phyloP scores from a whole-genome alignment of 1,284 basidiomycete genomes.

The Cerrena zonata region DNA sequence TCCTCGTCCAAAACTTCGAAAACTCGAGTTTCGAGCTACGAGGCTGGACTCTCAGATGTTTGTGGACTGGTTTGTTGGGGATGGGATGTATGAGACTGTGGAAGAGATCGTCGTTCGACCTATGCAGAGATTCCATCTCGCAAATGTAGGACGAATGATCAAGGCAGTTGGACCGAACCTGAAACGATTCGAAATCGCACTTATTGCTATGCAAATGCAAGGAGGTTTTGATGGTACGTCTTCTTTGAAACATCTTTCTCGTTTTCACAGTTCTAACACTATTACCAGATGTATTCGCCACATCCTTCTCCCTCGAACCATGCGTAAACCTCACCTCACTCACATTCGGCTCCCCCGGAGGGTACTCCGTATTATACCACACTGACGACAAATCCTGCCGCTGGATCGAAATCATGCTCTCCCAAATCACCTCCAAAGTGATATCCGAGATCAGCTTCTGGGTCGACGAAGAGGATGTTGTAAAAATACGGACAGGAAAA shows the following conservation, averaged over 20 bases:
- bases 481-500: background rate
- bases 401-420: constrained; percentile 2
- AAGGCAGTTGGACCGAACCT: background rate
- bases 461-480: background rate
- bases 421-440: background rate
- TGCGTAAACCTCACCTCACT: background rate
- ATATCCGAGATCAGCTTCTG: constrained; percentile 1
- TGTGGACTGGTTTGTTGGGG: background rate
- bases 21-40: constrained; percentile 1
- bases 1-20: background rate
- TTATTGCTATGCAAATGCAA: background rate
- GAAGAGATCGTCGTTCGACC: constrained; percentile 3
- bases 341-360: background rate
- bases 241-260: background rate
- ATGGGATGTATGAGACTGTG: constrained; percentile 1
- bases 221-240: constrained; percentile 3
- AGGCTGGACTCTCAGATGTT: constrained; percentile 2
- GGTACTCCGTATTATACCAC: background rate
- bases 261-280: background rate
- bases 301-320: background rate
- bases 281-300: background rate
- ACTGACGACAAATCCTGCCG: constrained; percentile 1
- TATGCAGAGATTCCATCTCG: background rate
- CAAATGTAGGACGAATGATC: background rate
- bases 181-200: constrained; percentile 5